Evolutionary conservation across 2,329 filamentous ascomycete species (phyloP), one percentile per base, ranked within the genome.

Genomic region (Exophiala aquamarina): DNA sequence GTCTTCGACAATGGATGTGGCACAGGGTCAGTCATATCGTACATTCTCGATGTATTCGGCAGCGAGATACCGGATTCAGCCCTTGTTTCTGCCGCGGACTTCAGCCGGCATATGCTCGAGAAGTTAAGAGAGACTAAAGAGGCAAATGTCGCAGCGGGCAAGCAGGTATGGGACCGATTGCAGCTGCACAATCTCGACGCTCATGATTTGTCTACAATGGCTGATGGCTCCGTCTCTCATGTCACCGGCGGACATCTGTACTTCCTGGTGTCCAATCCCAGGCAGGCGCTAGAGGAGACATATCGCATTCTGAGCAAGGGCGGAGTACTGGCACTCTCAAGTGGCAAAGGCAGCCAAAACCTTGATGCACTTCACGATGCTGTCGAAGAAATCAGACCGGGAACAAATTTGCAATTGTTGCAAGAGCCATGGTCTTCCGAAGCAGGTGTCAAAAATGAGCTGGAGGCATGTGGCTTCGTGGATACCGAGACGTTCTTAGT

Each of bases 1-100:
- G 35, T 44, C 5, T 21, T 44, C 10, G 41, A 44, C 32, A 44
- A 44, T 21, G 41, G 41, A 9, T 44, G 41, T 14, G 41, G 41
- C n/a, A 6, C 41, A 2, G 41, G 41, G 8, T 17, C n/a, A 15
- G 18, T 44, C 31, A 33, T 44, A 6, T 44, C 26, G 14, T 21
- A 34, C 18, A 35, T 44, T 9, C 28, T 35, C 6, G 41, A 44
- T 13, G 14, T 36, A 5, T 44, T 36, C 31, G 41, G 41, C 18
- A 11, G 11, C 13, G 15, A 34, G 26, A 34, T 44, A 11, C 41
- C 41, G n/a, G 18, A 26, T 2, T 34, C 26, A 19, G 28, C 41
- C 13, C 2, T 13, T 19, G 7, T 44, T 18, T 14, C 35, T 11
- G 41, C 28, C 14, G 41, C 11, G 11, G 41, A 44, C 26, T 44